Percentiles rank a stretch among this genome's conserved stretches.
phyloP scores from a whole-genome alignment of 495 filamentous ascomycete species.

The Bryoglossum gracile region DNA sequence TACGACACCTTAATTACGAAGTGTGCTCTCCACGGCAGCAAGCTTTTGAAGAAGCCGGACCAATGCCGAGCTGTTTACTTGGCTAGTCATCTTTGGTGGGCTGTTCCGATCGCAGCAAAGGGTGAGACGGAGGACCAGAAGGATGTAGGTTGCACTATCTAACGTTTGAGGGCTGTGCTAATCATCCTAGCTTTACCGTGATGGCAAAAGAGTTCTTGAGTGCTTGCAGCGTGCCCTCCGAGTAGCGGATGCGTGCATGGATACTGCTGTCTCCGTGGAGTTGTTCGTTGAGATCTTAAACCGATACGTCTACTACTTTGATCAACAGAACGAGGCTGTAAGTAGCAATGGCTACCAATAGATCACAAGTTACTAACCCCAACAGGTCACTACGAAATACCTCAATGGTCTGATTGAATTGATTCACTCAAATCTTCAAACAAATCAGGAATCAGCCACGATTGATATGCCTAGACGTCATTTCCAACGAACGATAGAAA shows the following conservation, averaged over 20 bases:
- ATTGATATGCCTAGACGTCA: slow-evolving; percentile 84
- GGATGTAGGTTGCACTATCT: slow-evolving; percentile 50
- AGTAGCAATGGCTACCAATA: slow-evolving; percentile 24
- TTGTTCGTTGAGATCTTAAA: slow-evolving; percentile 98
- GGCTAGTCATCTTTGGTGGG: slow-evolving; percentile 97
- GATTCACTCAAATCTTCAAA: slow-evolving; percentile 90
- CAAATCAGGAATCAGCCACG: slow-evolving; percentile 69
- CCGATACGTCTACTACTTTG: slow-evolving; percentile 98
- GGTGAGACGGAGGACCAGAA: slow-evolving; percentile 72
- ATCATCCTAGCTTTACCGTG: slow-evolving; percentile 73
- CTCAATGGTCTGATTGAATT: slow-evolving; percentile 97
- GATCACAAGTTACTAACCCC: slow-evolving; percentile 16
- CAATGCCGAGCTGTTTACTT: slow-evolving; percentile 95
- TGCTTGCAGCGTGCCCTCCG: slow-evolving; percentile 92
- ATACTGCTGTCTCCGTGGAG: slow-evolving; percentile 95
- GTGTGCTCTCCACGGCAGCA: slow-evolving; percentile 91
- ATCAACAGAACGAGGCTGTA: slow-evolving; percentile 96
- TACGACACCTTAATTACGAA: slow-evolving; percentile 99
- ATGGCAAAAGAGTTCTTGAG: slow-evolving; percentile 93
- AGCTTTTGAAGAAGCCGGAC: slow-evolving; percentile 94
- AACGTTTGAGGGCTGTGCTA: slow-evolving; percentile 20
- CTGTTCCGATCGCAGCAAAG: slow-evolving; percentile 74
- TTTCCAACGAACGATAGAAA: slow-evolving; percentile 89
- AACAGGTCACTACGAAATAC: slow-evolving; percentile 89
- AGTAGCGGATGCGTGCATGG: slow-evolving; percentile 98